These are phyloP conservation scores for Sporothrix luriei DNA, from an alignment of 2,329 filamentous ascomycete species.

Conservation along the genomic window DNA sequence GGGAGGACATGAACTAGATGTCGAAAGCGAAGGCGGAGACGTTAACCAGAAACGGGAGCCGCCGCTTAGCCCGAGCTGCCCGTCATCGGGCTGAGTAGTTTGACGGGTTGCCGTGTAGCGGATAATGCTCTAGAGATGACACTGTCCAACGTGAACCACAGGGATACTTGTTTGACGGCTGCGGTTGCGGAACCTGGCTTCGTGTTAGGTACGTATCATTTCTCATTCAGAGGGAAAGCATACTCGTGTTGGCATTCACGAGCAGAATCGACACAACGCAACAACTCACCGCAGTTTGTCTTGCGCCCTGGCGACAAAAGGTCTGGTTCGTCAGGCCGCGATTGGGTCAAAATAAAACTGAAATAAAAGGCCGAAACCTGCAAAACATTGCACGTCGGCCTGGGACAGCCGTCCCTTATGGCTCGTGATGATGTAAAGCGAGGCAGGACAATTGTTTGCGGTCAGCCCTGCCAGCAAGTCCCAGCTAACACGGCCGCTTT, in stretches of 20 bases:
- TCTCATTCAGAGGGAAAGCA: not conserved
- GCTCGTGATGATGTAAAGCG: not conserved
- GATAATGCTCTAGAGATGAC: not conserved
- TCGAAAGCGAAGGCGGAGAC: not conserved
- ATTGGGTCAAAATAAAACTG: conserved; percentile 19
- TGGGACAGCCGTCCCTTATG: conserved; percentile 5
- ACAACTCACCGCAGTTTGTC: not conserved
- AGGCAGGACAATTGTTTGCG: not conserved
- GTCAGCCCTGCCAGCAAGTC: conserved; percentile 28
- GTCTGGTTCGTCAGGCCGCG: conserved; percentile 25
- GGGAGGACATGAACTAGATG: not conserved
- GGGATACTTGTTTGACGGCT: not conserved
- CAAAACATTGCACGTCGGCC: not conserved
- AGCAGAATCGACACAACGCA: not conserved
- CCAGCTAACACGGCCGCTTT: not conserved
- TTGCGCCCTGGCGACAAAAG: not conserved
- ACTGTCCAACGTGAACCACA: not conserved
- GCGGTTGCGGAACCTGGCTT: not conserved
- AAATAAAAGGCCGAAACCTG: too few relatives aligned
- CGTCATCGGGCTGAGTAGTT: not conserved
- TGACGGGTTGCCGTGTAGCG: not conserved
- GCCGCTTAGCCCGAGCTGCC: not conserved
- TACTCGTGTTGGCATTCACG: not conserved
- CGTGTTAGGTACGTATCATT: not conserved
- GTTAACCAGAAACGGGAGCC: not conserved